A percentile compares a stretch with the other conserved stretches of the same genome.
Conservation (phyloP, 1,139 yeast genomes). For the Taphrina wiesneri region DNA sequence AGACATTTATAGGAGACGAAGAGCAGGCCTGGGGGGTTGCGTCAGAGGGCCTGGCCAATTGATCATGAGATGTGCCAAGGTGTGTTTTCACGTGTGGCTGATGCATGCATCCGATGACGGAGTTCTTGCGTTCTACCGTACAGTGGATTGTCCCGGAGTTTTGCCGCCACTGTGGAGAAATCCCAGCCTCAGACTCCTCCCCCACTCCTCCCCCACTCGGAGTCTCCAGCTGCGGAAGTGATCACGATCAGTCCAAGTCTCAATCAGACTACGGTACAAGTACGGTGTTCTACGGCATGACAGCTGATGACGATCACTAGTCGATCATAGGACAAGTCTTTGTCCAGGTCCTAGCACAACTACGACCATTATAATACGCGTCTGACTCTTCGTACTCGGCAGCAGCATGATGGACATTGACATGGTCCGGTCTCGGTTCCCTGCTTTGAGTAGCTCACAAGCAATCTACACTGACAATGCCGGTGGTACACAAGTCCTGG, state of each 20-base stretch:
- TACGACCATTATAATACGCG: too few species aligned
- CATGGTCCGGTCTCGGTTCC: neutral
- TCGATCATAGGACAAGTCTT: too few species aligned
- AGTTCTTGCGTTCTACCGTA: neutral
- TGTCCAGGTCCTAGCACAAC: too few species aligned
- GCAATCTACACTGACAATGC: neutral
- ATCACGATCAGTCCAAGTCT: neutral
- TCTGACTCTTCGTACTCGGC: too few species aligned
- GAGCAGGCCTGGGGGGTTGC: neutral
- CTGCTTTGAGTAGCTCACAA: neutral
- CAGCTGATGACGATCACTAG: too few species aligned
- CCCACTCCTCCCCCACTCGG: neutral
- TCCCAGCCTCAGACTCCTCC: neutral
- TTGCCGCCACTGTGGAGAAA: neutral
- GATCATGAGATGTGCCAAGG: neutral
- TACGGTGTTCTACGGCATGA: too few species aligned
- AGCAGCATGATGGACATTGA: neutral
- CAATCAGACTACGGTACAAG: too few species aligned
- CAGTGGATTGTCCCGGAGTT: neutral
- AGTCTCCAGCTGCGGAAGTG: too few species aligned
- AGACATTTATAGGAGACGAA: neutral
- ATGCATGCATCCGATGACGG: neutral
- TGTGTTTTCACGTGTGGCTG: neutral
- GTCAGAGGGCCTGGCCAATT: constrained; percentile 3
- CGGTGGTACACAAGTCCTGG: constrained; percentile 4